Conservation (phyloP, 2,329 filamentous ascomycete genomes). For the Pestalotiopsis sp. region DNA sequence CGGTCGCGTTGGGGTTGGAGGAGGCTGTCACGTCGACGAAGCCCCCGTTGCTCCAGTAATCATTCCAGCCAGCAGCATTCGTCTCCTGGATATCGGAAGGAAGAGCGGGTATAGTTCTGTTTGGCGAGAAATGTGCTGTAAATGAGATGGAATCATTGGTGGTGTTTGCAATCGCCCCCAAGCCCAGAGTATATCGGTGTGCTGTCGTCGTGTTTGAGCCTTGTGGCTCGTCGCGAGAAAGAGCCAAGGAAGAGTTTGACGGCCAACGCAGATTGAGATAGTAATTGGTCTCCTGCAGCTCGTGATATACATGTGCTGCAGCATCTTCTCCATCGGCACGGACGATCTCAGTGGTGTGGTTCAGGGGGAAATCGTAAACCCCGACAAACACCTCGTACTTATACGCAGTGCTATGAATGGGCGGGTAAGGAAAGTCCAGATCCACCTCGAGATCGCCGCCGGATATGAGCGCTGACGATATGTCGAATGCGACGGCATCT, state of each 20-base stretch:
- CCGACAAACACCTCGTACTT: conserved; percentile 48
- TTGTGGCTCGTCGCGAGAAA: conserved; percentile 25
- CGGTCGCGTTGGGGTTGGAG: conserved; percentile 37
- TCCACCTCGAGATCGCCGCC: conserved; percentile 37
- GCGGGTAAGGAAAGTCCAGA: conserved; percentile 46
- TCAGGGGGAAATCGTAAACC: conserved; percentile 38
- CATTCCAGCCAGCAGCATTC: conserved; percentile 31
- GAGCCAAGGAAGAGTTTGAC: conserved; percentile 16
- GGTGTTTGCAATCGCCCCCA: conserved; percentile 4
- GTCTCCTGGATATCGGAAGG: conserved; percentile 27
- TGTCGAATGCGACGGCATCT: conserved; percentile 38
- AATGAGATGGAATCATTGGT: conserved; percentile 26
- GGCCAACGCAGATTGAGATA: conserved; percentile 41
- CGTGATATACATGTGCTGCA: conserved; percentile 37
- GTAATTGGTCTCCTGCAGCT: conserved; percentile 40
- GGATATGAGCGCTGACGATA: conserved; percentile 37
- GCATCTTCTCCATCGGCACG: conserved; percentile 11
- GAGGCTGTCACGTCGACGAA: conserved; percentile 43
- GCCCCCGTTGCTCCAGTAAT: conserved; percentile 41
- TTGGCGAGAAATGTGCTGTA: conserved; percentile 36
- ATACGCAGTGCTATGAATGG: conserved; percentile 39
- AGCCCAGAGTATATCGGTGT: conserved; percentile 35
- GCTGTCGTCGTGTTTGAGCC: conserved; percentile 27
- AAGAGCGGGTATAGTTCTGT: conserved; percentile 23
- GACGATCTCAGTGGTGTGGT: conserved; percentile 33